Base-by-base conservation (phyloP, 202 grass and related monocot genomes). In the Hordeum pubiflorum region DNA sequence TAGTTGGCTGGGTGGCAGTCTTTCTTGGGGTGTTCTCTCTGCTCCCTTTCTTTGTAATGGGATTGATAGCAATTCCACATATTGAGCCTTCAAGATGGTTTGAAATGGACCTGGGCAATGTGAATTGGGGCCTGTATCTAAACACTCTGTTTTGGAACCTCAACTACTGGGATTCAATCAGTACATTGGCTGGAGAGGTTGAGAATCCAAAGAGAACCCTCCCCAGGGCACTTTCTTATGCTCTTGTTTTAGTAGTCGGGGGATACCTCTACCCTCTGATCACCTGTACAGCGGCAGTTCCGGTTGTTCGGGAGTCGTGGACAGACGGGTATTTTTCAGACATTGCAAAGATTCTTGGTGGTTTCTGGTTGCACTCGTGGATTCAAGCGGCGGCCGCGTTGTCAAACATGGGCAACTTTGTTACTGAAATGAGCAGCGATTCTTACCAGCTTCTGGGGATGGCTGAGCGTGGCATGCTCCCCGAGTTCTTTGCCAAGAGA, bases 71-170 rank as follows among this genome's bases (percentile, higher is more conserved):
- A 11, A 90, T 90, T 85, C 90, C 90, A 3, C 74, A 65, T 15
- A 89, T 92, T 36, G 84, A 83, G 24, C 87, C 87, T 75, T 75
- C 90, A 11, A 92, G 90, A 50, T 92, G 90, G 90, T 41, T 92
- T 70, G 61, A 69, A 62, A 78, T 89, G 69, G 84, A 89, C 3
- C 58, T 87, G 54, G 72, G 65, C 60, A 79, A 26, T 64, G 84
- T 89, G 54, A 79, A 87, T 34, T 92, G 90, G 90, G 71, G 79
- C 8, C 66, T 89, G 31, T 92, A 89, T 84, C 75, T 92, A 37
- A 92, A 92, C 27, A 92, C 90, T 4, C 62, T 92, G 18, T 92
- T 92, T 65, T 89, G 90, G 90, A 92, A 92, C 79, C 90, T 92
- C 37, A 89, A 89, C 64, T 89, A 87, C 7, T 92, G 87, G 90